Base-by-base conservation (phyloP, 805 yeast species). In the Maudiozyma pseudohumilis region DNA sequence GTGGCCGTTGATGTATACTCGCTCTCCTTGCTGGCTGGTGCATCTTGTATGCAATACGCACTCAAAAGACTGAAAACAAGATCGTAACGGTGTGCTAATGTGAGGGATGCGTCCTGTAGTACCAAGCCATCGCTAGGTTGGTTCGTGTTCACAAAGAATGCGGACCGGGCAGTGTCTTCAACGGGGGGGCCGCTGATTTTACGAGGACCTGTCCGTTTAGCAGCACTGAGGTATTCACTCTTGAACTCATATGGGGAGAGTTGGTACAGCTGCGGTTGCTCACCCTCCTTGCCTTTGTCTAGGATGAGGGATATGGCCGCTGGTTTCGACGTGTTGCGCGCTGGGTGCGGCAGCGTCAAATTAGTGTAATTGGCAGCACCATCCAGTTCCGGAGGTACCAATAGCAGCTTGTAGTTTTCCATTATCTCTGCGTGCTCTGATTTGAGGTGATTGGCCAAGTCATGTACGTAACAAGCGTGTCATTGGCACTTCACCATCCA, bases 341-440 rank as follows among this genome's bases (percentile, higher is more conserved):
- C 44, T 30, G 60, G 56, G 38, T 52, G 48, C 4, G 58, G 60
- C n/a, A 58, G 38, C 30, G 46, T 39, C 34, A 56, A 52, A 8
- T 18, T 6, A 13, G 18, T 5, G 13, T 9, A 20, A 5, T 12
- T 29, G 13, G 13, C 13, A 8, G 4, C 32, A 15, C 10, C 11
- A 12, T 18, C 19, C 27, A n/a, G 9, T 34, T 34, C 32, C 19
- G 12, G 12, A 8, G 32, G 32, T 5, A 29, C 11, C 5, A 29
- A 17, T n/a, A 6, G 7, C 13, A 26, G 12, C 13, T 26, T 26
- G 6, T 26, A 12, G 13, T 12, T 26, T 6, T 26, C 13, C 6
- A 26, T n/a, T n/a, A n/a, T n/a, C n/a, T n/a, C n/a, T n/a, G n/a
- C n/a, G n/a, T n/a, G n/a, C n/a, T n/a, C n/a, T n/a, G n/a, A n/a